Evolutionary conservation across 805 yeast genomes (phyloP), one percentile per base, ranked within the genome.

Genomic region (Sungouiozyma ichnusensis): DNA sequence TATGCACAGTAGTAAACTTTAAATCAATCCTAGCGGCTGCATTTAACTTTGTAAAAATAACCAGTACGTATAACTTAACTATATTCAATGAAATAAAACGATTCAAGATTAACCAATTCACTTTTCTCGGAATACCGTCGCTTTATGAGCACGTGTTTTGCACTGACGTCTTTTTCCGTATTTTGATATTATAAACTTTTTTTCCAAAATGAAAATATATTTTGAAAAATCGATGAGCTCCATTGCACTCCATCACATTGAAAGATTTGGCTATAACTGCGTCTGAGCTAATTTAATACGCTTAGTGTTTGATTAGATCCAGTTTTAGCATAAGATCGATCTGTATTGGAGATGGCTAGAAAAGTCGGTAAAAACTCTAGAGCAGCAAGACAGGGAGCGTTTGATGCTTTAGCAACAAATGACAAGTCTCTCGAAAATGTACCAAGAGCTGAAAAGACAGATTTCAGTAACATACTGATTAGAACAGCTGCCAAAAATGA

Each of bases 311-410:
- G n/a, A n/a, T n/a, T n/a, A n/a, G n/a, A n/a, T n/a, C n/a, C n/a
- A n/a, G n/a, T n/a, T n/a, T n/a, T n/a, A n/a, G n/a, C n/a, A n/a
- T 24, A 24, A 24, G 14, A 20, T 20, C 33, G 39, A 37, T 37
- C 16, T 18, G 20, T 33, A 15, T 37, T 37, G 15, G 20, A 13
- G 3, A 50, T 50, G 54, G 52, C 49, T 24, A 47, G 43, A 34
- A 43, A 43, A 39, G 37, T 41, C 7, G 36, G 39, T 6, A 50
- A 79, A 49, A 77, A 73, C 46, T 79, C 87, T 36, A 72, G 92
- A 65, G 86, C 87, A 2, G 88, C 92, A 2, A 76, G 88, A 64
- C 69, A 86, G 57, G 81, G 80, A 5, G 74, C 70, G 45, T 24
- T 24, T 6, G 29, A 24, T 24, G 29, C 29, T 24, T 24, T 38